Evolutionary conservation across 371 early-diverging fungal species (phyloP).

Genomic region (Sanchytrium tribonematis): DNA sequence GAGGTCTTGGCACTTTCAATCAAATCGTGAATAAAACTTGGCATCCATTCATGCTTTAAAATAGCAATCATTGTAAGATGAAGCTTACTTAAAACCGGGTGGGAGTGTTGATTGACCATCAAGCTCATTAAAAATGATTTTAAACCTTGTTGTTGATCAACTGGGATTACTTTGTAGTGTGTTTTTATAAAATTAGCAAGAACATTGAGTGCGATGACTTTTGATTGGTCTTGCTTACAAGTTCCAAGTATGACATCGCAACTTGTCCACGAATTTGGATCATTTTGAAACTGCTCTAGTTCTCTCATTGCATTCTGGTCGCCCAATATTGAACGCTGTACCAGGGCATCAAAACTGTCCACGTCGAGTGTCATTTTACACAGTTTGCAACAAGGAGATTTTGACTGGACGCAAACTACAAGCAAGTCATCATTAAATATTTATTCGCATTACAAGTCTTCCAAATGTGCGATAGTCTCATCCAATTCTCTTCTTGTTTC

Average conservation of each 20-base stretch:
- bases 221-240: constrained; percentile 47
- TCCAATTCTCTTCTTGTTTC: background rate
- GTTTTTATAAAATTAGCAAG: background rate
- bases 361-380: background rate
- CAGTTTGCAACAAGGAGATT: too few species aligned
- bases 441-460: background rate
- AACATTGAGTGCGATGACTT: constrained; percentile 25
- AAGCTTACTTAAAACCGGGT: constrained; percentile 10
- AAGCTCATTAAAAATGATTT: background rate
- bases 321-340: background rate
- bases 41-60: constrained; percentile 99
- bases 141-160: background rate
- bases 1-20: constrained; percentile 70
- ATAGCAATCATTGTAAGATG: constrained; percentile 31
- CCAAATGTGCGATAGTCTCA: background rate
- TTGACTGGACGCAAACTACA: too few species aligned
- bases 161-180: constrained; percentile 2
- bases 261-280: constrained; percentile 85
- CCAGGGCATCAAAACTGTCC: background rate
- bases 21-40: constrained; percentile 91
- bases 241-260: constrained; percentile 78
- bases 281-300: constrained; percentile 75
- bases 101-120: constrained; percentile 4
- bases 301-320: background rate
- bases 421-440: background rate